These are phyloP conservation scores for Orychophragmus violaceus DNA, from an alignment of 345 rosid genomes.

Conservation along the genomic window DNA sequence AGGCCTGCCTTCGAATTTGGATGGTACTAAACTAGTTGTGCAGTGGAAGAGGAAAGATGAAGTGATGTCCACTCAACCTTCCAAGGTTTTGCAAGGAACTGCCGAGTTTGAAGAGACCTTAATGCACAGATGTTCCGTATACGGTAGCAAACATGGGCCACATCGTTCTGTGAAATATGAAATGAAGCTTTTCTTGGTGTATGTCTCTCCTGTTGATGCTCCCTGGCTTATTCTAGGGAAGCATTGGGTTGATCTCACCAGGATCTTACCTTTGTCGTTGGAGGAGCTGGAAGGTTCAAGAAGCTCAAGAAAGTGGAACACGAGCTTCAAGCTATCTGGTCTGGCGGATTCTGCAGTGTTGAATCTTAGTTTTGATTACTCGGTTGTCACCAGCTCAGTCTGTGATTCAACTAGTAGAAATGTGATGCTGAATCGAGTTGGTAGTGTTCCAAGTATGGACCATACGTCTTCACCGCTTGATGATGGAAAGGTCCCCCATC, in stretches of 20 bases:
- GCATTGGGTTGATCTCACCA: conserved; percentile 73
- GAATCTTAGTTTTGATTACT: conserved; percentile 68
- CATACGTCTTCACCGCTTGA: conserved; percentile 25
- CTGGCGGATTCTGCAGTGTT: conserved; percentile 58
- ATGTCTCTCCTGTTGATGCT: conserved; percentile 41
- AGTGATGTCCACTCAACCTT: conserved; percentile 40
- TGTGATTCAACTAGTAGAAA: conserved; percentile 21
- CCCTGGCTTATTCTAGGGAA: conserved; percentile 46
- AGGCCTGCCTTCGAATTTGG: conserved; percentile 52
- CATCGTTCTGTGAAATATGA: conserved; percentile 56
- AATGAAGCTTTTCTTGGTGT: conserved; percentile 48
- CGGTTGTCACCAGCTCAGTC: conserved; percentile 31
- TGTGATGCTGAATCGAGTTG: conserved; percentile 39
- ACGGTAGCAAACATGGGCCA: conserved; percentile 55
- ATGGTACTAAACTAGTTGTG: conserved; percentile 47
- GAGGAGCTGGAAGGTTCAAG: conserved; percentile 63
- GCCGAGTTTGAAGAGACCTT: conserved; percentile 72
- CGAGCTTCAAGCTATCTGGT: conserved; percentile 60
- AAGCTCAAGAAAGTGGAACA: conserved; percentile 62
- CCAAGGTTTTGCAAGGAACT: conserved; percentile 42
- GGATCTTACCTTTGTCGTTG: conserved; percentile 63
- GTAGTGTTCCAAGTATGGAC: conserved; percentile 47
- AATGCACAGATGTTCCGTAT: conserved; percentile 47
- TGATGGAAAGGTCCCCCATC: conserved; percentile 40
- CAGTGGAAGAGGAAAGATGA: conserved; percentile 69